Evolutionary conservation across 2,329 filamentous ascomycete species (phyloP).

Genomic region (Penicillium expansum): DNA sequence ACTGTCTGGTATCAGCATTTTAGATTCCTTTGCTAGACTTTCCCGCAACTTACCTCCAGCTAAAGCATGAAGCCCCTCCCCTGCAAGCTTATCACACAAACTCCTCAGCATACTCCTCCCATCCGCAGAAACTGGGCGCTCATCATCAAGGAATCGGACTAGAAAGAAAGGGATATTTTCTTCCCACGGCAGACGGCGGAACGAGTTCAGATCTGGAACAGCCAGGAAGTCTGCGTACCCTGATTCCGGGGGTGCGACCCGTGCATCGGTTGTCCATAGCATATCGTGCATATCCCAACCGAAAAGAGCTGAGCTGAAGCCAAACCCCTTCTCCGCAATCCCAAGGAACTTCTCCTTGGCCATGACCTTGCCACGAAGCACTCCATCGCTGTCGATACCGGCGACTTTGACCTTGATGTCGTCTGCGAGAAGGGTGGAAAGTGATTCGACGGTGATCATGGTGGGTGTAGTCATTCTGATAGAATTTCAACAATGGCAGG

Average conservation of each 20-base stretch:
- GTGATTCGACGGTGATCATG: conserved; percentile 55
- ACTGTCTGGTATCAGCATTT: conserved; percentile 49
- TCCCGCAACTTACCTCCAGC: conserved; percentile 66
- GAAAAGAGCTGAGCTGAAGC: conserved; percentile 89
- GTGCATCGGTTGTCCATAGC: conserved; percentile 65
- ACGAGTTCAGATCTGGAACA: conserved; percentile 71
- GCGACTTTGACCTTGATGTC: conserved; percentile 82
- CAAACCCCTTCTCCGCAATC: conserved; percentile 72
- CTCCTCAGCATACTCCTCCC: conserved; percentile 71
- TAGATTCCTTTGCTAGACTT: not conserved
- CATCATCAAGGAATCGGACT: conserved; percentile 75
- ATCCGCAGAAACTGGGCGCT: conserved; percentile 68
- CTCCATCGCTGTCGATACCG: conserved; percentile 80
- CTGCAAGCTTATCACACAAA: conserved; percentile 63
- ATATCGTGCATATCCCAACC: conserved; percentile 96
- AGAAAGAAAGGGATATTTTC: conserved; percentile 79
- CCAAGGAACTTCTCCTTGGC: conserved; percentile 89
- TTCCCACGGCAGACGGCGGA: conserved; percentile 85
- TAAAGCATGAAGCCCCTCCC: conserved; percentile 72
- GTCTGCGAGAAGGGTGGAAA: conserved; percentile 63
- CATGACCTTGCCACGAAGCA: conserved; percentile 82
- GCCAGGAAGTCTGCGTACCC: conserved; percentile 83
- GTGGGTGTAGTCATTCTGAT: conserved; percentile 9
- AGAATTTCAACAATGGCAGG: not conserved
- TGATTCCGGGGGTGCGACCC: conserved; percentile 79